Percentiles rank a stretch among this genome's conserved stretches.
phyloP scores from a whole-genome alignment of 192 early-diverging fungal species.

The Gorgonomyces haynaldii region DNA sequence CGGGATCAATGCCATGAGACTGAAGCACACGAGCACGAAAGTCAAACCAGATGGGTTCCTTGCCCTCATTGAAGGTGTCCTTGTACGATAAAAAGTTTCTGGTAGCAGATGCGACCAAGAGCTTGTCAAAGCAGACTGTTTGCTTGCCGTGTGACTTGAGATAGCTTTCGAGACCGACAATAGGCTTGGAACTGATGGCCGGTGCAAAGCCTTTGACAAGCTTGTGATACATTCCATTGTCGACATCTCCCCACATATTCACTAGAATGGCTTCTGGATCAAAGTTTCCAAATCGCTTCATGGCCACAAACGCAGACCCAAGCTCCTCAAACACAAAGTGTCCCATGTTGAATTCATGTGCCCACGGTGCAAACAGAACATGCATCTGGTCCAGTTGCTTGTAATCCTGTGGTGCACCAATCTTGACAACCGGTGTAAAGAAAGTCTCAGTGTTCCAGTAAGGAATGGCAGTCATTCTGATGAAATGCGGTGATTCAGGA shows the following conservation, averaged over 20 bases:
- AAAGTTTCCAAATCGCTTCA: slow-evolving; percentile 16
- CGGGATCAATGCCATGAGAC: slow-evolving; percentile 12
- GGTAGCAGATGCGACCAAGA: slow-evolving; percentile 18
- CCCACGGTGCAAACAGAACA: slow-evolving; percentile 15
- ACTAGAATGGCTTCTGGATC: neutral
- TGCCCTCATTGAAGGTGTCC: slow-evolving; percentile 12
- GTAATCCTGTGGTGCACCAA: slow-evolving; percentile 1
- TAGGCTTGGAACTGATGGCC: slow-evolving; percentile 10
- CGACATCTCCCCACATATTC: slow-evolving; percentile 10
- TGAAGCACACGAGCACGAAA: slow-evolving; percentile 13
- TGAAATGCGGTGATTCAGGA: too few relatives aligned
- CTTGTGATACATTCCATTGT: slow-evolving; percentile 11
- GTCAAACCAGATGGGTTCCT: slow-evolving; percentile 18
- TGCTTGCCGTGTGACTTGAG: slow-evolving; percentile 3
- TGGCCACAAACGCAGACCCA: slow-evolving; percentile 12
- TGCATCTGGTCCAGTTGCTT: slow-evolving; percentile 7
- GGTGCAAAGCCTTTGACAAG: slow-evolving; percentile 13
- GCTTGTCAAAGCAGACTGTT: slow-evolving; percentile 16
- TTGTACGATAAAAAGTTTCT: slow-evolving; percentile 12
- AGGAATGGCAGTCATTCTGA: slow-evolving; percentile 1
- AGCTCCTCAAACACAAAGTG: slow-evolving; percentile 27
- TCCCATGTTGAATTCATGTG: slow-evolving; percentile 18
- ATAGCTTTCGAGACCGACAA: slow-evolving; percentile 10
- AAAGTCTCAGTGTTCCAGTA: slow-evolving; percentile 6
- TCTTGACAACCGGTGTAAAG: slow-evolving; percentile 5